Evolutionary conservation across 305 asterid genomes (phyloP).

Genomic region (Caryopteris hybrid): DNA sequence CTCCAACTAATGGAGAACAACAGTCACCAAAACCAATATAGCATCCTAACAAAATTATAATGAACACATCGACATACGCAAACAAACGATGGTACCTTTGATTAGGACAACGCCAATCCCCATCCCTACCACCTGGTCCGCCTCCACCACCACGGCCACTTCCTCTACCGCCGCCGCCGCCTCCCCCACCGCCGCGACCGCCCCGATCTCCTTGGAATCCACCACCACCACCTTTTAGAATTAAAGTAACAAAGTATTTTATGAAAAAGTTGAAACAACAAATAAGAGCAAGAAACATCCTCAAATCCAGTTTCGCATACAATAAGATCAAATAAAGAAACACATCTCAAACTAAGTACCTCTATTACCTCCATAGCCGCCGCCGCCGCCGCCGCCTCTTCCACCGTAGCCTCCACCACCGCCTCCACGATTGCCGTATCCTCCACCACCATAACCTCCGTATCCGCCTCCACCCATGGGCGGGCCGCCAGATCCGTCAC

Average conservation of each 20-base stretch:
- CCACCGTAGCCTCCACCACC: conserved; percentile 39
- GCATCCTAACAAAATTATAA: neutral
- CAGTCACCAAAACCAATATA: neutral
- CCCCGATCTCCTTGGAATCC: conserved; percentile 76
- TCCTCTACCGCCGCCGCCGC: conserved; percentile 55
- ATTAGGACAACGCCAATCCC: conserved; percentile 98
- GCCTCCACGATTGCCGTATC: conserved; percentile 22
- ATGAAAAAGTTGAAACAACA: neutral
- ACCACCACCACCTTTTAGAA: conserved; percentile 59
- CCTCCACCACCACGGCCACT: conserved; percentile 52
- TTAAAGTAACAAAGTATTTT: conserved; percentile 4
- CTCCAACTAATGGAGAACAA: neutral
- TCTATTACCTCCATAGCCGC: conserved; percentile 53
- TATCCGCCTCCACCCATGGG: conserved; percentile 41
- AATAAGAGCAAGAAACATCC: neutral
- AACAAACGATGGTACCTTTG: conserved; percentile 45
- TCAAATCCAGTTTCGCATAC: neutral
- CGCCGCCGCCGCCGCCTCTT: conserved; percentile 34
- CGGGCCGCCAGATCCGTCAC: conserved; percentile 61
- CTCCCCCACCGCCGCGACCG: conserved; percentile 55
- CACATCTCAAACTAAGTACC: conserved; percentile 30
- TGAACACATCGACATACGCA: conserved; percentile 5
- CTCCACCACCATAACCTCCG: conserved; percentile 32
- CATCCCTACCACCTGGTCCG: conserved; percentile 88
- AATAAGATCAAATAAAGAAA: neutral